Base-by-base conservation (phyloP, 106 monocot species). In the Allium cepa region DNA sequence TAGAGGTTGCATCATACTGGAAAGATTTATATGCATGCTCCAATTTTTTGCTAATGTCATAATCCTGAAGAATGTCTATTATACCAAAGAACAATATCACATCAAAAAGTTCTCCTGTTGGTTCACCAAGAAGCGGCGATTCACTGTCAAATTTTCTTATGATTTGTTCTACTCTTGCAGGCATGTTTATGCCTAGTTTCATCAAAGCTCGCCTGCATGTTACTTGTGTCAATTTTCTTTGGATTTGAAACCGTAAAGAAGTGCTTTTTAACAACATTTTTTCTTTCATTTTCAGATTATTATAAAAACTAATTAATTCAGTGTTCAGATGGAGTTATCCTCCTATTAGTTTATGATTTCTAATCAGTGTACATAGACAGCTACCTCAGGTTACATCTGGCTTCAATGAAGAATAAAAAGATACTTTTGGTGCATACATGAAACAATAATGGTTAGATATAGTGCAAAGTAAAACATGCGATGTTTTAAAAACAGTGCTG, bases 61-160 rank as follows among this genome's bases (percentile, higher is more conserved):
- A 92, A 58, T 92, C 92, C 71, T 92, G 92, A 46, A 92, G 85
- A 46, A 92, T 92, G 73, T 92, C 92, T n/a, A 92, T 92, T 64
- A 92, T 92, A 61, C 92, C 92, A 14, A 92, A 92, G 79, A 85
- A 92, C 60, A 92, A 63, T 4, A 92, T 27, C 6, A 85, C 92
- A 28, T 88, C 80, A 9, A 73, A 81, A 52, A 78, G 75, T 61
- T 91, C 90, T 11, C 90, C 90, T 45, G 79, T 81, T 4, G 81
- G 77, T 50, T 87, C 90, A n/a, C 83, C 83, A 1, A 81, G 76
- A 9, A 84, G 78, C 57, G 63, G 56, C 8, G 73, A 70, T 18
- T 87, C 90, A 36, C 53, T 16, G 10, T 80, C 85, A 17, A 49
- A 48, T 45, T 59, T 72, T 60, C 80, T 59, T 63, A 78, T 55